phyloP scores from a whole-genome alignment of 1,139 yeast species.

The Taphrina betulina region DNA sequence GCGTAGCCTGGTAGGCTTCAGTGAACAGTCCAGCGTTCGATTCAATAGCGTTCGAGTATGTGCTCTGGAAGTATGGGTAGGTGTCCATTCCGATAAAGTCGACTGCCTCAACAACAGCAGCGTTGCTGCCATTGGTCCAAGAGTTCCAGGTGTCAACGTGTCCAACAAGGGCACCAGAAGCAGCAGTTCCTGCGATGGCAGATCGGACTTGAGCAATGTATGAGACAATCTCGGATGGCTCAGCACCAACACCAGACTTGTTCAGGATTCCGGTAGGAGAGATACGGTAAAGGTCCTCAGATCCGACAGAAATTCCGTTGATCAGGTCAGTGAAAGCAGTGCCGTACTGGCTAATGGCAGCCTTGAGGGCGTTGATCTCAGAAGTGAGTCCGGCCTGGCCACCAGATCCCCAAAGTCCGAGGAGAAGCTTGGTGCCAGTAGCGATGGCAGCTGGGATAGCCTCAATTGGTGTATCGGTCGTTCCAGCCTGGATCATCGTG shows the following conservation, averaged over 20 bases:
- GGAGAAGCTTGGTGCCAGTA: slow-evolving; percentile 68
- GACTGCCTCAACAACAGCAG: slow-evolving; percentile 70
- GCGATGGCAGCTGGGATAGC: slow-evolving; percentile 59
- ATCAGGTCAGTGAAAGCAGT: slow-evolving; percentile 43
- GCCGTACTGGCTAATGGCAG: slow-evolving; percentile 56
- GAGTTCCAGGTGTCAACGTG: slow-evolving; percentile 95
- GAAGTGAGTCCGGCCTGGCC: slow-evolving; percentile 62
- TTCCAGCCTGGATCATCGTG: slow-evolving; percentile 23
- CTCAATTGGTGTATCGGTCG: slow-evolving; percentile 7
- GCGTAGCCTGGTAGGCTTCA: slow-evolving; percentile 79
- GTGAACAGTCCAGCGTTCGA: slow-evolving; percentile 88
- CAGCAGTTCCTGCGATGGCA: slow-evolving; percentile 51
- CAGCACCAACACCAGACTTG: slow-evolving; percentile 63
- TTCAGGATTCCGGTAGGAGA: slow-evolving; percentile 60
- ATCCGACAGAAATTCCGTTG: slow-evolving; percentile 77
- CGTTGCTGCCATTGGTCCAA: slow-evolving; percentile 71
- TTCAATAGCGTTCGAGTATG: slow-evolving; percentile 81
- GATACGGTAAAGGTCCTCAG: slow-evolving; percentile 85
- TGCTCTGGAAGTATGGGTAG: slow-evolving; percentile 98
- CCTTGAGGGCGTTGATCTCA: slow-evolving; percentile 66
- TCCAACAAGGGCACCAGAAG: slow-evolving; percentile 76
- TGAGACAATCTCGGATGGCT: slow-evolving; percentile 46
- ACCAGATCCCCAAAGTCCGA: slow-evolving; percentile 91
- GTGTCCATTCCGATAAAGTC: slow-evolving; percentile 90
- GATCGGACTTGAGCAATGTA: slow-evolving; percentile 32